These are phyloP conservation scores for Avicennia marina DNA, from an alignment of 257 asterid species.

Conservation along the genomic window DNA sequence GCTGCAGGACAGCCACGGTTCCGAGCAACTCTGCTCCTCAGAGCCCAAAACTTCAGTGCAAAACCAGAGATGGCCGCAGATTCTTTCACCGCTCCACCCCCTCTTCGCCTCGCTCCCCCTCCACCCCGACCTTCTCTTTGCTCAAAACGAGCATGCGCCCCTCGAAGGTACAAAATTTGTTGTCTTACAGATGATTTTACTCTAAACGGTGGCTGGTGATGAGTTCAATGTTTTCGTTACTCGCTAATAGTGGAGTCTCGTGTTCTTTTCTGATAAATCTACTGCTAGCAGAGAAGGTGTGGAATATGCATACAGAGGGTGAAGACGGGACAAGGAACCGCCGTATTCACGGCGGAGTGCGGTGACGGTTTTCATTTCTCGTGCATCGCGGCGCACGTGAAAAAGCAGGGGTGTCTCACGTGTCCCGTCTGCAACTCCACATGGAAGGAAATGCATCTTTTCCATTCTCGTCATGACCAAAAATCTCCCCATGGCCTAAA, in stretches of 20 bases:
- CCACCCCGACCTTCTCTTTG: slow-evolving; percentile 55
- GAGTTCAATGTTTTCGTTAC: not conserved
- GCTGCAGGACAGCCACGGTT: slow-evolving; percentile 30
- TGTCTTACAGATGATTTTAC: not conserved
- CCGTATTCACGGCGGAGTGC: slow-evolving; percentile 83
- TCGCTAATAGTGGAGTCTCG: not conserved
- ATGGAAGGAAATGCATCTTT: slow-evolving; percentile 55
- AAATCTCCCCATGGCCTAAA: not conserved
- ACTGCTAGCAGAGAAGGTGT: slow-evolving; percentile 52
- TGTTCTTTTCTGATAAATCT: no score
- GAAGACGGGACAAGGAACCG: slow-evolving; percentile 70
- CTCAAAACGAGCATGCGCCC: slow-evolving; percentile 49
- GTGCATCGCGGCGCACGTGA: slow-evolving; percentile 56
- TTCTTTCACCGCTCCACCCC: slow-evolving; percentile 48
- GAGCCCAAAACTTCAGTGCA: slow-evolving; percentile 50
- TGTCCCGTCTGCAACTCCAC: slow-evolving; percentile 57
- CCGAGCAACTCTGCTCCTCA: slow-evolving; percentile 22
- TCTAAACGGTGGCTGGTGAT: not conserved
- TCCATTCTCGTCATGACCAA: not conserved
- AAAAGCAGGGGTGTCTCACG: slow-evolving; percentile 37
- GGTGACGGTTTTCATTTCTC: slow-evolving; percentile 69
- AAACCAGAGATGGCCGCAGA: slow-evolving; percentile 37
- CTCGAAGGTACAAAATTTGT: slow-evolving; percentile 38
- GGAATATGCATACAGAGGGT: slow-evolving; percentile 51
- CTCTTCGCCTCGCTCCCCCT: slow-evolving; percentile 71